Evolutionary conservation across 352 stramenopile species (phyloP).

Genomic region (Pythium scleroteichum): DNA sequence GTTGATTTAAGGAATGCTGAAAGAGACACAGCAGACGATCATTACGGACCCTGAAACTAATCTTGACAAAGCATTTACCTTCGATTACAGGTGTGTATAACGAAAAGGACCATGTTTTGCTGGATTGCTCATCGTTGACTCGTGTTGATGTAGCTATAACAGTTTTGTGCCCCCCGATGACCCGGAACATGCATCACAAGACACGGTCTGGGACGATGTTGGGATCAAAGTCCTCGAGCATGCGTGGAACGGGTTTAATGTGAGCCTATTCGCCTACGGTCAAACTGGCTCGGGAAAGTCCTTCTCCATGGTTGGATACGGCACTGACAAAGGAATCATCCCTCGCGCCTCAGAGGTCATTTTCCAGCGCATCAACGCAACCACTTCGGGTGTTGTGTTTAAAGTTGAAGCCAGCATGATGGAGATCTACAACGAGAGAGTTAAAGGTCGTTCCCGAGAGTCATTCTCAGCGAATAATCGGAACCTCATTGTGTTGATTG

Average conservation of each 20-base stretch:
- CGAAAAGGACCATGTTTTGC: too few relatives aligned
- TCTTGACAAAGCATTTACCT: conserved; percentile 80
- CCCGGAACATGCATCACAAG: conserved; percentile 67
- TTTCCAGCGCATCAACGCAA: conserved; percentile 74
- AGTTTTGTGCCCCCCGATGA: conserved; percentile 64
- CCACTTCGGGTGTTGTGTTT: conserved; percentile 50
- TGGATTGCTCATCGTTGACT: background rate
- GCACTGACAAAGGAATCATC: conserved; percentile 81
- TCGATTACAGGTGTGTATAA: conserved; percentile 73
- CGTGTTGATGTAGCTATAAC: conserved; percentile 64
- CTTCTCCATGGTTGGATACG: conserved; percentile 89
- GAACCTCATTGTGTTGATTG: background rate
- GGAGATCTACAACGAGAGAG: conserved; percentile 90
- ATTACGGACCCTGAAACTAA: conserved; percentile 83
- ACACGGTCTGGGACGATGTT: conserved; percentile 87
- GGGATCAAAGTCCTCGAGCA: conserved; percentile 87
- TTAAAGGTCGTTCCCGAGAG: conserved; percentile 53
- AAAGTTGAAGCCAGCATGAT: conserved; percentile 90
- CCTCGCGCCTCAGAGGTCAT: conserved; percentile 81
- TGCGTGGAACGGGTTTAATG: conserved; percentile 90
- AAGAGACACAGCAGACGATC: conserved; percentile 78
- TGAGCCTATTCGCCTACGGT: conserved; percentile 86
- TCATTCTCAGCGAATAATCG: too few relatives aligned
- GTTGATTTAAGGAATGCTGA: conserved; percentile 87
- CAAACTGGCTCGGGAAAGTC: conserved; percentile 87